Percentiles rank a stretch among this genome's conserved stretches.
Evolutionary conservation across 1,139 yeast species (phyloP).

Genomic region (Pichia sp.): DNA sequence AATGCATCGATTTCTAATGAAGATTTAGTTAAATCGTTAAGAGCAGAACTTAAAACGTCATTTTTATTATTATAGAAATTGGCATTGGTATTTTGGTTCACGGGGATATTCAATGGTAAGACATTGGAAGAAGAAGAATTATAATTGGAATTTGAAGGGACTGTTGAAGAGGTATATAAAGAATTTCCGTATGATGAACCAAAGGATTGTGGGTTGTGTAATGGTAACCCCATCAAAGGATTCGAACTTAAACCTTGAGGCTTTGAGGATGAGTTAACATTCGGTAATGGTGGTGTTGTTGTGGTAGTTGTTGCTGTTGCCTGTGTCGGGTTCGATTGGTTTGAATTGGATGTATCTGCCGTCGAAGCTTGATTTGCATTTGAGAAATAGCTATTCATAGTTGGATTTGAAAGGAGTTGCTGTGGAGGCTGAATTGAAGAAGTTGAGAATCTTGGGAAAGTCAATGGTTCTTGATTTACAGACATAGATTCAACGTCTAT

Average conservation of each 20-base stretch:
- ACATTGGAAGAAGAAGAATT: neutral
- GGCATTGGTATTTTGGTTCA: too few species aligned
- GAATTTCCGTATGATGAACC: too few species aligned
- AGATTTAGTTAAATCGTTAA: neutral
- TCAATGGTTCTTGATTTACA: neutral
- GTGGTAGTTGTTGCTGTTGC: too few species aligned
- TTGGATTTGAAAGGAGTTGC: neutral
- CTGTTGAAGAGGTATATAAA: neutral
- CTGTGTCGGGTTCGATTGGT: neutral
- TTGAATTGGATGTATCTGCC: neutral
- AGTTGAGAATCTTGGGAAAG: neutral
- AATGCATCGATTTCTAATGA: constrained; percentile 4
- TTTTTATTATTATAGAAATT: too few species aligned
- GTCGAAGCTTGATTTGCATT: neutral
- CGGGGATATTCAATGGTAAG: neutral
- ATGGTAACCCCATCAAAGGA: too few species aligned
- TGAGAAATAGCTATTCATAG: neutral
- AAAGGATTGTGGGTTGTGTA: too few species aligned
- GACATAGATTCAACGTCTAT: neutral
- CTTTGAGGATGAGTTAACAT: too few species aligned
- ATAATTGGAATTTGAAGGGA: neutral
- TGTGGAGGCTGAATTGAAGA: too few species aligned
- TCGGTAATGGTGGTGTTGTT: too few species aligned
- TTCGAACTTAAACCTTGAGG: too few species aligned
- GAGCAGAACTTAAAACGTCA: neutral